These are phyloP conservation scores for Dalbergia cochinchinensis DNA, from an alignment of 306 rosid genomes.

Conservation along the genomic window DNA sequence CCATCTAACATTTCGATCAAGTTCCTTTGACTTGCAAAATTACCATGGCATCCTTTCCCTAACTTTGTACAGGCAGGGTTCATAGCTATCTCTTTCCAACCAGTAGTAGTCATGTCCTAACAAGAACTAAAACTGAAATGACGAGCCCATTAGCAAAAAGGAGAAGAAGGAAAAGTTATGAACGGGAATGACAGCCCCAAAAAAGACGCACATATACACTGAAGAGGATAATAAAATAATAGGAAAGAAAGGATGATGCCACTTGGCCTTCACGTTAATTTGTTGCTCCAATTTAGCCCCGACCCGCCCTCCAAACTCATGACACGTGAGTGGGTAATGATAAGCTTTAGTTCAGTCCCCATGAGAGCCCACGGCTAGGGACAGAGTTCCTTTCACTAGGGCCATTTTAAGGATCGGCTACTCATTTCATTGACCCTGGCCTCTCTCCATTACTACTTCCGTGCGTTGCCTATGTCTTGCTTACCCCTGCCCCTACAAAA, in stretches of 20 bases:
- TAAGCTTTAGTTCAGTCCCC: constrained; percentile 31
- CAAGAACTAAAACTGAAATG: background rate
- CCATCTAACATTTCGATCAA: background rate
- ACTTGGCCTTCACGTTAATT: constrained; percentile 38
- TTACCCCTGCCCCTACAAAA: background rate
- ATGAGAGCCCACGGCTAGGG: constrained; percentile 18
- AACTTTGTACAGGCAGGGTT: background rate
- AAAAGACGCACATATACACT: background rate
- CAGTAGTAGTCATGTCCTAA: background rate
- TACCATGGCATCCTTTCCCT: background rate
- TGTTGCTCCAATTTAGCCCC: constrained; percentile 11
- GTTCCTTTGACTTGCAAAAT: constrained; percentile 32
- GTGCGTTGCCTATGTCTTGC: background rate
- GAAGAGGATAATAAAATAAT: background rate
- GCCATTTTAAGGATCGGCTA: background rate
- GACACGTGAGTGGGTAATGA: constrained; percentile 25
- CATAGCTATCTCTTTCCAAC: background rate
- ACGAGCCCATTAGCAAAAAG: background rate
- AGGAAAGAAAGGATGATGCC: constrained; percentile 3
- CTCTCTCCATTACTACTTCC: background rate
- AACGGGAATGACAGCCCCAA: background rate
- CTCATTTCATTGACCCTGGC: background rate
- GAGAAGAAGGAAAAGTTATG: background rate
- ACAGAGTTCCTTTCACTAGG: background rate
- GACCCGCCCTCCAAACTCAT: background rate